Percentiles rank a stretch among this genome's conserved stretches.
Evolutionary conservation across 305 asterid genomes (phyloP).

Genomic region (Rubia tinctorum): DNA sequence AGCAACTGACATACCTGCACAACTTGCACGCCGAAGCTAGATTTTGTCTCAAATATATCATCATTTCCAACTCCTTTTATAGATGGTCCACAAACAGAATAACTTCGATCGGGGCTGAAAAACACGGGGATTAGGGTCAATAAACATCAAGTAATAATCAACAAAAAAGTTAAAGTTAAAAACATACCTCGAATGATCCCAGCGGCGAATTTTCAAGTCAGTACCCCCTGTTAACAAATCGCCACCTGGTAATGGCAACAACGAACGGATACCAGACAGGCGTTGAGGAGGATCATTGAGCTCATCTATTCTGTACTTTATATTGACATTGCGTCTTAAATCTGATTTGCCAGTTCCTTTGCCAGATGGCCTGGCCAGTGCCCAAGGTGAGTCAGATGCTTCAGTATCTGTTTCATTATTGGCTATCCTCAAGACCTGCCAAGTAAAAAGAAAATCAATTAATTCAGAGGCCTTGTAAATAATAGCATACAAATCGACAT

Average conservation of each 20-base stretch:
- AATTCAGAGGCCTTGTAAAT: not conserved
- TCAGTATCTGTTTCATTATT: constrained; percentile 68
- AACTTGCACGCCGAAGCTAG: constrained; percentile 92
- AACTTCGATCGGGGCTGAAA: constrained; percentile 91
- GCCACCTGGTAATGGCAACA: constrained; percentile 98
- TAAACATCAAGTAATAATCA: not conserved
- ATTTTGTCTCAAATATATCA: constrained; percentile 88
- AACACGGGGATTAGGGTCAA: constrained; percentile 17
- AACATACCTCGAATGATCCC: constrained; percentile 83
- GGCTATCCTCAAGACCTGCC: constrained; percentile 74
- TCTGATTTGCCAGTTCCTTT: constrained; percentile 64
- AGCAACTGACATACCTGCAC: constrained; percentile 71
- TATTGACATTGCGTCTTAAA: constrained; percentile 49
- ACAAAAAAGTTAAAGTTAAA: constrained; percentile 3
- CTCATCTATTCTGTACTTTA: constrained; percentile 83
- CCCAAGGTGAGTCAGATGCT: constrained; percentile 71
- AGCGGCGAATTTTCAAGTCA: constrained; percentile 93
- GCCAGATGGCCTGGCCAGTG: constrained; percentile 60
- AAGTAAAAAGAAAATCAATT: constrained; percentile 7
- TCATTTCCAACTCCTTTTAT: constrained; percentile 74
- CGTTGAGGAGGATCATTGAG: constrained; percentile 75
- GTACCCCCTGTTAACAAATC: constrained; percentile 96
- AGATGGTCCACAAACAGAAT: constrained; percentile 93
- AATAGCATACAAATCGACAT: not conserved
- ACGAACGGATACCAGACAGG: constrained; percentile 89